These are phyloP conservation scores for Bretziella fagacearum DNA, from an alignment of 2,329 filamentous ascomycete genomes.

Conservation along the genomic window DNA sequence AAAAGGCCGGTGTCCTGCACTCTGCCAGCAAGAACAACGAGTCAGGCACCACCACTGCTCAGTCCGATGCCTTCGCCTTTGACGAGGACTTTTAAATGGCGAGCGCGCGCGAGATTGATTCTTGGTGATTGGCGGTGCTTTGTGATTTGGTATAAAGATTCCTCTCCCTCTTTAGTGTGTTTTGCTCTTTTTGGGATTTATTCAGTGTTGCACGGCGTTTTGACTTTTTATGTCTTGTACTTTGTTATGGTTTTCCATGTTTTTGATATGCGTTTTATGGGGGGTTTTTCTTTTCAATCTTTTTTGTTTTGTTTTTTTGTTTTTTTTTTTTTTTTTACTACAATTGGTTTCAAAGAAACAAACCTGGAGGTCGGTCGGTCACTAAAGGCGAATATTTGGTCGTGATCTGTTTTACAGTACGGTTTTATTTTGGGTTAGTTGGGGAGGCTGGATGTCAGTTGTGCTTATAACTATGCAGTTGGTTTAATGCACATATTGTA, in stretches of 20 bases:
- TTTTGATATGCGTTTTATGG: slow-evolving; percentile 8
- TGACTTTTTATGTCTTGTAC: slow-evolving; percentile 17
- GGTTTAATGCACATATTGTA: too few species aligned
- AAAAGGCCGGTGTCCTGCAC: slow-evolving; percentile 97
- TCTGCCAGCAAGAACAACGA: slow-evolving; percentile 57
- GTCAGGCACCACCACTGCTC: slow-evolving; percentile 28
- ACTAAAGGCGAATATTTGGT: too few species aligned
- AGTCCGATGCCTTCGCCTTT: slow-evolving; percentile 71
- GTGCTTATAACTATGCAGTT: too few species aligned
- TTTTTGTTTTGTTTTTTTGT: too few species aligned
- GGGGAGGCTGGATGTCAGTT: too few species aligned
- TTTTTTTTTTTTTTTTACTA: too few species aligned
- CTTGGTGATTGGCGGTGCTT: background rate
- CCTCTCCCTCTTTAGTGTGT: slow-evolving; percentile 11
- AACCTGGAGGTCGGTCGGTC: too few species aligned
- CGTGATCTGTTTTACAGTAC: too few species aligned
- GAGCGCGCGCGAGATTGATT: too few species aligned
- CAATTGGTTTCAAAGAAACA: too few species aligned
- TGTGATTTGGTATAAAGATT: slow-evolving; percentile 8
- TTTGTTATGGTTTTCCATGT: slow-evolving; percentile 8
- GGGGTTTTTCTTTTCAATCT: background rate
- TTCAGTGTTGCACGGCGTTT: slow-evolving; percentile 7
- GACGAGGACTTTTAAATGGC: slow-evolving; percentile 86
- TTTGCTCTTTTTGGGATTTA: slow-evolving; percentile 13
- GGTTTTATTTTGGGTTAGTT: too few species aligned